Conservation (phyloP, 2,329 filamentous ascomycete species). For the Capronia coronata region DNA sequence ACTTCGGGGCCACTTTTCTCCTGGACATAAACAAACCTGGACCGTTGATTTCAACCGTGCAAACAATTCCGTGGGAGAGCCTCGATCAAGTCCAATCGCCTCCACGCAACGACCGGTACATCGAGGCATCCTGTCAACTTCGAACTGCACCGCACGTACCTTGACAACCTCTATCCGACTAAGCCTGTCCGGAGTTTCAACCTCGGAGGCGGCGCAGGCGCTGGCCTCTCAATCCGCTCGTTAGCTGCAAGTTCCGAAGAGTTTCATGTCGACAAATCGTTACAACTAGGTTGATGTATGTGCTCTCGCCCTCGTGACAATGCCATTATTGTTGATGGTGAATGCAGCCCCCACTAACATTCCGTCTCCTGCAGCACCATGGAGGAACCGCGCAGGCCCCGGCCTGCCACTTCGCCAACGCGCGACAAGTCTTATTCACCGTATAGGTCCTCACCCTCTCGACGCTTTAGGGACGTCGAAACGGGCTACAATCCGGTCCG, state of each 20-base stretch:
- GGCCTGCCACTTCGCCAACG: constrained; percentile 51
- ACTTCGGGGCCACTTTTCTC: background rate
- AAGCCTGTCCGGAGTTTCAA: background rate
- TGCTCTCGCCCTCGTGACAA: constrained; percentile 4
- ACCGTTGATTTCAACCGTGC: background rate
- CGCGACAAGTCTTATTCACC: constrained; percentile 54
- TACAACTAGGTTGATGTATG: constrained; percentile 2
- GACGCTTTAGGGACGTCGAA: constrained; percentile 67
- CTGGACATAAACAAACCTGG: background rate
- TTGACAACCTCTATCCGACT: background rate
- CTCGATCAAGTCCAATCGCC: background rate
- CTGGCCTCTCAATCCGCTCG: constrained; percentile 7
- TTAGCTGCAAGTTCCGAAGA: background rate
- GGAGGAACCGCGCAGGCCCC: constrained; percentile 56
- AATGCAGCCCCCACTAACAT: constrained; percentile 15
- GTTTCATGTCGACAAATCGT: background rate
- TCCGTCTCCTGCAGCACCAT: constrained; percentile 30
- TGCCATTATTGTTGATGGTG: constrained; percentile 13
- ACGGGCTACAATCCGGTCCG: constrained; percentile 43
- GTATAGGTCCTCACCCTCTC: constrained; percentile 63
- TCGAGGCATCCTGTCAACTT: background rate
- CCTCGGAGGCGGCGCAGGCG: constrained; percentile 14
- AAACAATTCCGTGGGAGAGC: background rate
- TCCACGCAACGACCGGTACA: background rate
- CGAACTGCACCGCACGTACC: background rate